A percentile compares a stretch with the other conserved stretches of the same genome.
These are phyloP conservation scores for Trichocladium uniseriatum DNA, from an alignment of 495 filamentous ascomycete genomes.

Conservation along the genomic window DNA sequence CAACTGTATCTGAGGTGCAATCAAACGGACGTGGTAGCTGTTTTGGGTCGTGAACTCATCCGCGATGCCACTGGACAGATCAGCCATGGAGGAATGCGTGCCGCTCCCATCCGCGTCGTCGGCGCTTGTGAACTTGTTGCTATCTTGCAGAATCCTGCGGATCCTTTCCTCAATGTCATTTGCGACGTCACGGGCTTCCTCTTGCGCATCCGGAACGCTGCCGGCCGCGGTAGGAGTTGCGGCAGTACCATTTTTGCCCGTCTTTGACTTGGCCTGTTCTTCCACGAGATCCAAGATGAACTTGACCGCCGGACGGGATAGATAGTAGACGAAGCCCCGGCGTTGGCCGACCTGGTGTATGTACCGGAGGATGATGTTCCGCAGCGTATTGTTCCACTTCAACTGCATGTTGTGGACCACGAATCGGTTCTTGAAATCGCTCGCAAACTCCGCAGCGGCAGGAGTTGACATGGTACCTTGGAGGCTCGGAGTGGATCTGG, in stretches of 20 bases:
- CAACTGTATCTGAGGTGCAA: slow-evolving; percentile 93
- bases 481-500: not conserved
- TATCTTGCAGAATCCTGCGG: slow-evolving; percentile 75
- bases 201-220: slow-evolving; percentile 29
- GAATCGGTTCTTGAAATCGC: slow-evolving; percentile 96
- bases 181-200: slow-evolving; percentile 45
- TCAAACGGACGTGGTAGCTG: slow-evolving; percentile 86
- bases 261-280: slow-evolving; percentile 67
- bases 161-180: slow-evolving; percentile 75
- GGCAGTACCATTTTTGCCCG: slow-evolving; percentile 30
- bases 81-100: slow-evolving; percentile 39
- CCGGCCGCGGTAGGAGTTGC: slow-evolving; percentile 28
- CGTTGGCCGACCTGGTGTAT: slow-evolving; percentile 95
- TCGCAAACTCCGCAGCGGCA: slow-evolving; percentile 60
- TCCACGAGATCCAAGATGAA: slow-evolving; percentile 97
- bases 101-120: slow-evolving; percentile 44
- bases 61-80: slow-evolving; percentile 65
- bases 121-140: slow-evolving; percentile 69
- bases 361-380: slow-evolving; percentile 94
- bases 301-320: slow-evolving; percentile 90
- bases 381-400: slow-evolving; percentile 94
- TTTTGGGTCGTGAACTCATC: slow-evolving; percentile 90
- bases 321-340: slow-evolving; percentile 94
- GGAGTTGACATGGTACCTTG: slow-evolving; percentile 36
- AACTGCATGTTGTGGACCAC: slow-evolving; percentile 94